Evolutionary conservation across 2,329 filamentous ascomycete genomes (phyloP).

Genomic region (Aspergillus piperis): DNA sequence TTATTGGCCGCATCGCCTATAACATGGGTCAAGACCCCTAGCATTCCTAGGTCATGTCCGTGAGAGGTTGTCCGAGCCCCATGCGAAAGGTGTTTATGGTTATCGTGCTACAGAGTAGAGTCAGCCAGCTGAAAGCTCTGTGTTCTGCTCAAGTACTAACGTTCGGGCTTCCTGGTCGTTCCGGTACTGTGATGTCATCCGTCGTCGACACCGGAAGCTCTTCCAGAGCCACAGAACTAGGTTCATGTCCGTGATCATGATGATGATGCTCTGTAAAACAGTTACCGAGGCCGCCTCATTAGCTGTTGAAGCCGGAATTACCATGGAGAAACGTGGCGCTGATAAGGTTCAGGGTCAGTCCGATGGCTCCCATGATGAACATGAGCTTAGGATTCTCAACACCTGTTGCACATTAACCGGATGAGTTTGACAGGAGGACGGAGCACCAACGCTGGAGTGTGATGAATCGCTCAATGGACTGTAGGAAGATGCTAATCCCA

Average conservation of each 20-base stretch:
- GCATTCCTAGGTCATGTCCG: constrained; percentile 66
- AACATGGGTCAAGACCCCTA: constrained; percentile 71
- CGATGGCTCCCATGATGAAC: constrained; percentile 68
- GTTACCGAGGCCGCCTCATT: not conserved
- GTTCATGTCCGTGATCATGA: constrained; percentile 23
- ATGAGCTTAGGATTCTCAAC: constrained; percentile 67
- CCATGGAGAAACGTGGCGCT: constrained; percentile 67
- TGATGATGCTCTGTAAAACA: constrained; percentile 18
- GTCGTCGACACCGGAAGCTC: not conserved
- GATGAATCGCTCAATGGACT: constrained; percentile 66
- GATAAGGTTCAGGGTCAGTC: constrained; percentile 67
- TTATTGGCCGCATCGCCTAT: constrained; percentile 75
- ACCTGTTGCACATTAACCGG: constrained; percentile 42
- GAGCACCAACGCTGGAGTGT: constrained; percentile 29
- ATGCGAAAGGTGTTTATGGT: constrained; percentile 28
- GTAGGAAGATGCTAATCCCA: constrained; percentile 70
- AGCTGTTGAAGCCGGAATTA: constrained; percentile 23
- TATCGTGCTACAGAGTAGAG: constrained; percentile 22
- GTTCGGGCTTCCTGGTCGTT: not conserved
- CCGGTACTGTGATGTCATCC: not conserved
- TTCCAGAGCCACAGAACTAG: not conserved
- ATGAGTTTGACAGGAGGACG: not conserved
- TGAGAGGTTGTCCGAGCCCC: constrained; percentile 37
- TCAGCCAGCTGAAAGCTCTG: not conserved
- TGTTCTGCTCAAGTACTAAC: not conserved